Evolutionary conservation across 2,329 filamentous ascomycete species (phyloP), one percentile per base, ranked within the genome.

Genomic region (Fusarium sp.): DNA sequence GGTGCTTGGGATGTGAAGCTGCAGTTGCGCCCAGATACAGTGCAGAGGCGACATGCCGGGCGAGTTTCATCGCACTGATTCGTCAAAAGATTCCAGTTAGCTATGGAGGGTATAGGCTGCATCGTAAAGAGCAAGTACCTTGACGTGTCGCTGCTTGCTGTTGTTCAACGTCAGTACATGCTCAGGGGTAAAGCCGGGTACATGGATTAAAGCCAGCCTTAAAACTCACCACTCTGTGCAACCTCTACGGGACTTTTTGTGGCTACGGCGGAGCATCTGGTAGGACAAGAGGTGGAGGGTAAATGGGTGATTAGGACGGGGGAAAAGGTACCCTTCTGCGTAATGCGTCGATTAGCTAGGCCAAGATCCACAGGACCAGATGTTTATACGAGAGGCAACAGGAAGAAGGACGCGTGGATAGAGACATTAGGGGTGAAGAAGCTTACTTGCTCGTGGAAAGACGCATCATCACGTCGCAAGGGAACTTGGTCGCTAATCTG

Each of bases 211-310:
- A 13, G 9, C 1, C 54, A 35, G 20, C 13, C 32, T 11, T 27
- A 4, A 1, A 1, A 62, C 72, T 63, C 1, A 74, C 72, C 75
- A 76, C 16, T 76, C 62, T 5, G 63, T 5, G 10, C 75, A 76
- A 14, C 75, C 74, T 7, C 58, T 68, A 10, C 65, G 67, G 0
- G 74, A 76, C 35, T 76, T 76, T 48, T 72, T 77, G 3, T 76
- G 75, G 5, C 70, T 63, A 2, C 75, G 65, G 2, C 75, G 75
- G n/a, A 75, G 60, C 74, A 76, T 76, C n/a, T 35, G 56, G 34
- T 18, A 35, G 14, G 0, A 2, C 20, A 16, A n/a, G 37, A 37
- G 30, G 14, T 16, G 16, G 18, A n/a, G 20, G 37, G 27, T 30
- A 5, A 11, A 20, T 2, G 30, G 34, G 9, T 39, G 32, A 35